Conservation (phyloP, 176 grass and related monocot species). For the Musa acuminata region DNA sequence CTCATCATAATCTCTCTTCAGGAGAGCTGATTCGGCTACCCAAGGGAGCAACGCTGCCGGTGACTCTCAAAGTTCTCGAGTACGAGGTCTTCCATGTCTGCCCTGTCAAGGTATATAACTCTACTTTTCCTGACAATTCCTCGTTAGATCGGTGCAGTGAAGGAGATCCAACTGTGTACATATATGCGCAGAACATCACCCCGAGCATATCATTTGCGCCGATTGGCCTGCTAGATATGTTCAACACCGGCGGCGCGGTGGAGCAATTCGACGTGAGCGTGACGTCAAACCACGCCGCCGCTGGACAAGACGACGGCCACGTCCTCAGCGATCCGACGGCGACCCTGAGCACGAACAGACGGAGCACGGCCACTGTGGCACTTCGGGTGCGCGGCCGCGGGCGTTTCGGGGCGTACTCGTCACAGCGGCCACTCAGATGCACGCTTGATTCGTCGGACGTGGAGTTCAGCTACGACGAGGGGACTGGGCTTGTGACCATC, state of each 20-base stretch:
- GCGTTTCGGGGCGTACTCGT: slow-evolving; percentile 58
- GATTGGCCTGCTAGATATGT: slow-evolving; percentile 65
- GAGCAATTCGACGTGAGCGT: slow-evolving; percentile 31
- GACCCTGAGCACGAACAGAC: not conserved
- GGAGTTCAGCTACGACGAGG: slow-evolving; percentile 35
- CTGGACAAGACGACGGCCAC: not conserved
- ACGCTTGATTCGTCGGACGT: slow-evolving; percentile 33
- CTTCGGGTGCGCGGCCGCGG: slow-evolving; percentile 53
- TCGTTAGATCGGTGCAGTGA: no score
- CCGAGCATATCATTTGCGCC: slow-evolving; percentile 35
- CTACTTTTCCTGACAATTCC: not conserved
- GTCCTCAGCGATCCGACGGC: not conserved
- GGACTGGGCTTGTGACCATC: slow-evolving; percentile 38
- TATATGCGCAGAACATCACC: slow-evolving; percentile 5
- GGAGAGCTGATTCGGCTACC: slow-evolving; percentile 56
- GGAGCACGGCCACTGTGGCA: slow-evolving; percentile 4
- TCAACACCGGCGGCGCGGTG: slow-evolving; percentile 74
- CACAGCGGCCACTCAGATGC: slow-evolving; percentile 43
- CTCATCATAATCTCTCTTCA: not conserved
- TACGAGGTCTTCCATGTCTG: slow-evolving; percentile 76
- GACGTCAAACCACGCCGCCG: not conserved
- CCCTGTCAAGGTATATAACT: slow-evolving; percentile 31
- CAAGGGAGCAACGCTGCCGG: slow-evolving; percentile 35
- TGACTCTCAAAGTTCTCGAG: slow-evolving; percentile 60
- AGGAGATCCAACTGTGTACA: no score